Base-by-base conservation (phyloP, 768 basidiomycete species). In the Hygrocybe coccinea region DNA sequence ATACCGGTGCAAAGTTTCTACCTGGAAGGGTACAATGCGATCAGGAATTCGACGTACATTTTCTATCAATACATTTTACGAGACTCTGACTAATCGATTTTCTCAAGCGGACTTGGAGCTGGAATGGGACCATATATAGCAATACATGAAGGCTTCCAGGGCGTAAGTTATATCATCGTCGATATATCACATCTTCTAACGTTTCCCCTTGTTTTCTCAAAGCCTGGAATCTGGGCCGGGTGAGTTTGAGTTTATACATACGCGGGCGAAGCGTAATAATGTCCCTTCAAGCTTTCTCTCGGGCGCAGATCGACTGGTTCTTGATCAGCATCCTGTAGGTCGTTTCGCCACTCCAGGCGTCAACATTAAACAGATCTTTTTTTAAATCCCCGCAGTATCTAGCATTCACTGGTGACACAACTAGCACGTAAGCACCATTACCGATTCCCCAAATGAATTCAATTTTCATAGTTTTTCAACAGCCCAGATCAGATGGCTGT, bases 301-400 rank as follows among this genome's bases (percentile, higher is more conserved):
- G 39, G 85, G 88, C 44, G 83, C 86, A 25, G 93, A 95, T 71
- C 84, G 93, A 54, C 69, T 85, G 58, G 76, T 79, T 34, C 69
- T 94, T 38, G 91, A 94, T 70, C 79, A 85, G 46, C 91, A 94
- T 70, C 87, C 87, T 38, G 61, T 93, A 85, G 69, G 70, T 84
- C 36, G 80, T 80, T 71, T 59, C 46, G 2, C 22, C 21, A 12
- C 21, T 46, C 11, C 21, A 5, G 15, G 5, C 5, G 50, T 35
- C 25, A 75, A 77, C 62, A 73, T 76, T 53, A 62, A 41, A 35
- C 37, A 51, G 22, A 44, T 24, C 43, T 44, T 33, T 44, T 36
- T 22, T 49, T 63, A 61, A 45, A 41, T 57, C 39, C 60, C 67
- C 19, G 35, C 56, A 80, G 75, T 79, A 78, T 59, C 62, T 79